Evolutionary conservation across 2,329 filamentous ascomycete species (phyloP).

Genomic region (Claviceps fusiformis): DNA sequence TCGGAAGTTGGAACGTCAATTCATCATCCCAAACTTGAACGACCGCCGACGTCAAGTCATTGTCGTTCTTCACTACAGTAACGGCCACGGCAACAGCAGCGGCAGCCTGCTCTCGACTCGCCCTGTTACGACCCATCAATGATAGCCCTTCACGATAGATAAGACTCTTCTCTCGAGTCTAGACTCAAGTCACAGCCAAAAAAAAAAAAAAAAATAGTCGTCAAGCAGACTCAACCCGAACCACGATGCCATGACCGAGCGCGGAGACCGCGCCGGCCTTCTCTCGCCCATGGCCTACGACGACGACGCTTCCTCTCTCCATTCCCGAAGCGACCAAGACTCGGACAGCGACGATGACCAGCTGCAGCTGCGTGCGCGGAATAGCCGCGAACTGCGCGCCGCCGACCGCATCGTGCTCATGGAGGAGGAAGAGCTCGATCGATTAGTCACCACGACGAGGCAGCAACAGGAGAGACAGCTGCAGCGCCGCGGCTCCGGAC

Average conservation of each 20-base stretch:
- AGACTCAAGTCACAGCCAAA: background rate
- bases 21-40: too few relatives aligned
- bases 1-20: too few relatives aligned
- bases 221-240: slow-evolving; percentile 11
- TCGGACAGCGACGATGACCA: slow-evolving; percentile 66
- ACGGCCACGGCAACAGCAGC: too few relatives aligned
- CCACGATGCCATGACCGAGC: slow-evolving; percentile 9
- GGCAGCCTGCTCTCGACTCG: background rate
- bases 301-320: slow-evolving; percentile 53
- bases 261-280: slow-evolving; percentile 27
- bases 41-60: background rate
- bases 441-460: slow-evolving; percentile 40
- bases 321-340: slow-evolving; percentile 57
- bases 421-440: slow-evolving; percentile 61
- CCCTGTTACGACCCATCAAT: background rate
- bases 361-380: slow-evolving; percentile 49
- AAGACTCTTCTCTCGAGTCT: background rate
- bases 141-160: background rate
- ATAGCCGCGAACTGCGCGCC: slow-evolving; percentile 54
- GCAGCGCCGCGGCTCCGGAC: slow-evolving; percentile 34
- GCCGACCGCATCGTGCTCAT: slow-evolving; percentile 59
- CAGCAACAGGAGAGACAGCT: slow-evolving; percentile 29
- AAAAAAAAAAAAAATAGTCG: background rate
- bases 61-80: background rate
- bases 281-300: slow-evolving; percentile 54